A percentile compares a stretch with the other conserved stretches of the same genome.
Conservation (phyloP, 1,139 yeast species). For the Tardiomyces depauwii region DNA sequence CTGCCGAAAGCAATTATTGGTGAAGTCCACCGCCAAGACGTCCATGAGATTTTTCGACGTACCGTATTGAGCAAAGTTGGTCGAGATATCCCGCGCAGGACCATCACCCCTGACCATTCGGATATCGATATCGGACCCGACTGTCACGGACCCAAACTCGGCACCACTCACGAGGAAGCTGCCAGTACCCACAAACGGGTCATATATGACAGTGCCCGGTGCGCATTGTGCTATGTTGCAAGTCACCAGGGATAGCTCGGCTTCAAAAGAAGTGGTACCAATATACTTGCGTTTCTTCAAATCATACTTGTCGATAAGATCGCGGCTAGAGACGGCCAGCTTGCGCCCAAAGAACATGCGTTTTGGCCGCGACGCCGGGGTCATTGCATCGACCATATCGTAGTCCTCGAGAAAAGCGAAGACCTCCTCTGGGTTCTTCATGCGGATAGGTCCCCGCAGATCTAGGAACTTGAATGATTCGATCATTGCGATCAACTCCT, state of each 20-base stretch:
- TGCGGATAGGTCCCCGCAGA: conserved; percentile 64
- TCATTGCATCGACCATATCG: conserved; percentile 12
- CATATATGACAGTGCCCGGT: conserved; percentile 61
- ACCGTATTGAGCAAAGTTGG: conserved; percentile 69
- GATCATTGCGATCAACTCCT: conserved; percentile 49
- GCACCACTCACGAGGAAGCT: conserved; percentile 87
- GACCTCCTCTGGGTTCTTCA: conserved; percentile 67
- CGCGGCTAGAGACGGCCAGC: conserved; percentile 56
- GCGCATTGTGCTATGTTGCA: conserved; percentile 76
- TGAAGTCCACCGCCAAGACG: conserved; percentile 85
- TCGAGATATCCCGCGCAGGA: conserved; percentile 34
- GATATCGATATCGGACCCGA: conserved; percentile 90
- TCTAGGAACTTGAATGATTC: conserved; percentile 62
- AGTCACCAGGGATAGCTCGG: conserved; percentile 59
- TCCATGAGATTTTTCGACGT: conserved; percentile 53
- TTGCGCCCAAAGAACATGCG: conserved; percentile 67
- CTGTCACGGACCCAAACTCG: conserved; percentile 65
- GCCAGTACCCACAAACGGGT: conserved; percentile 97
- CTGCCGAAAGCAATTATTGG: conserved; percentile 69
- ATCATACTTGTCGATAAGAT: conserved; percentile 65
- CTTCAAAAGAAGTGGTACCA: conserved; percentile 96
- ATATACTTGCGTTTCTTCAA: conserved; percentile 74
- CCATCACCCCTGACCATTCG: conserved; percentile 69
- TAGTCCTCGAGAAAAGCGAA: conserved; percentile 74
- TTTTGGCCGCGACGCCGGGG: conserved; percentile 41